Base-by-base conservation (phyloP, 2,329 filamentous ascomycete genomes). In the Claviceps sp. region DNA sequence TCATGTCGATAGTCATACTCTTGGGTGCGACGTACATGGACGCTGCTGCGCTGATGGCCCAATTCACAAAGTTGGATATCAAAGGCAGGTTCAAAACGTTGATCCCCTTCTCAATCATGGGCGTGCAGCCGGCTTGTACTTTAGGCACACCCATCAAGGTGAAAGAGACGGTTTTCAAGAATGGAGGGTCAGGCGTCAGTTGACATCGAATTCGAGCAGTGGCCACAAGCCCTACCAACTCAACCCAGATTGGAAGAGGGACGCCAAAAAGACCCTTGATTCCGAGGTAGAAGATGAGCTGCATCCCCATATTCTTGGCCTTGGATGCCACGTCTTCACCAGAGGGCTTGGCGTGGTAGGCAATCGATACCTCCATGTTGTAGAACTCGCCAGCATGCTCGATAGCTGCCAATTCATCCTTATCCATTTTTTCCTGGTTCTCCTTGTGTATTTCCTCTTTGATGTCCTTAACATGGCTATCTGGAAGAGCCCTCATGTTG, bases 61-160 rank as follows among this genome's bases (percentile, higher is more conserved):
- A 95, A 68, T 96, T 95, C 67, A 96, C 91, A 63, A 98, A 97
- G 61, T 94, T 94, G 14, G 88, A 94, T 60, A 97, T 96, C 40
- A 97, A 67, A 0, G 91, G 91, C 9, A 97, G 72, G 59, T 97
- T 95, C 26, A 97, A 72, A 46, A 97, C 82, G 59, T 97, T 97
- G 55, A 94, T 83, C 2, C 89, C 91, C 57, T 82, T 85, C 64
- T 93, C 82, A n/a, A 96, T 68, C 84, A 97, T 93, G 0, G 93
- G 93, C 14, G 89, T 84, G 63, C 91, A 97, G 1, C 88, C 87
- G 16, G 90, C 91, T 61, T 85, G 79, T 4, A 97, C 85, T 61
- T 95, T 89, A 13, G 93, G 93, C 4, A 93, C 72, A 0, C 93
- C 93, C 85, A 97, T 96, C 3, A 98, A 75, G 0, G 90, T 97